These are phyloP conservation scores for Spathaspora jeffriesii DNA, from an alignment of 1,139 yeast species.

Conservation along the genomic window DNA sequence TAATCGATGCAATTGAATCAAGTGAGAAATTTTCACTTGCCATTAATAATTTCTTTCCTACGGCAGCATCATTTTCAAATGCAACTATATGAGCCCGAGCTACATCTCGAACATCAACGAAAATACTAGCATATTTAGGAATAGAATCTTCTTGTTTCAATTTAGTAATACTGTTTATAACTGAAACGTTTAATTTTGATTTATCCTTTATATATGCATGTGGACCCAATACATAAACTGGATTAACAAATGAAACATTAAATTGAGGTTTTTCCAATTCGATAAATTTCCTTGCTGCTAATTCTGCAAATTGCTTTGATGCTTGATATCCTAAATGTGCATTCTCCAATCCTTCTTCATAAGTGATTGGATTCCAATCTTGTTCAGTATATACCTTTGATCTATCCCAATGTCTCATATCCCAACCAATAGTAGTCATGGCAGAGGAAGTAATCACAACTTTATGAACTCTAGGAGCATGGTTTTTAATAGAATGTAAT, in stretches of 20 bases:
- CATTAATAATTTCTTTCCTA: conserved; percentile 26
- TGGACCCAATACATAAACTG: conserved; percentile 43
- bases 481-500: conserved; percentile 23
- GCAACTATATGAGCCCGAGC: conserved; percentile 36
- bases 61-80: conserved; percentile 24
- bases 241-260: conserved; percentile 27
- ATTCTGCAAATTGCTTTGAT: conserved; percentile 31
- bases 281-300: conserved; percentile 54
- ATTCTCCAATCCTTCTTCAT: conserved; percentile 28
- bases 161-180: not conserved
- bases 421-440: conserved; percentile 26
- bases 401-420: not conserved
- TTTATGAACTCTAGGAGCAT: conserved; percentile 25
- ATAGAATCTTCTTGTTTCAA: conserved; percentile 12
- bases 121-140: conserved; percentile 27
- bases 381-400: not conserved
- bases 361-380: conserved; percentile 40
- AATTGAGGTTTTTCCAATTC: conserved; percentile 27
- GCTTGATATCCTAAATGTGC: conserved; percentile 32
- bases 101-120: conserved; percentile 41
- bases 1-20: too few species aligned
- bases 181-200: not conserved
- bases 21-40: too few species aligned
- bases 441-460: conserved; percentile 43
- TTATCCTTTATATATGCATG: conserved; percentile 25